These are phyloP conservation scores for Lichenothelia convexa DNA, from an alignment of 495 filamentous ascomycete genomes.

Conservation along the genomic window DNA sequence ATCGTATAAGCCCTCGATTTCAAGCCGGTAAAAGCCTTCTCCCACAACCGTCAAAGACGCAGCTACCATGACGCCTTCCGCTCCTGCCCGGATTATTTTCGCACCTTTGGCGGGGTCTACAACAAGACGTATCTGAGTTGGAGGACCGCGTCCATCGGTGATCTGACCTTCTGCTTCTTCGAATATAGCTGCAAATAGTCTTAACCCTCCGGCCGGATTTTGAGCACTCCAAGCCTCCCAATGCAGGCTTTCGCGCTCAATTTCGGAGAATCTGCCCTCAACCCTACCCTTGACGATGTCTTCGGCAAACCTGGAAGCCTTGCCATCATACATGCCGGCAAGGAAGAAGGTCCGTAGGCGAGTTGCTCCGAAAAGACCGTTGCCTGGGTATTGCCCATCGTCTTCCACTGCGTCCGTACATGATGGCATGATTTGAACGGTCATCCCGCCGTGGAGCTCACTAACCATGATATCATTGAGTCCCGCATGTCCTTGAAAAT, in stretches of 20 bases:
- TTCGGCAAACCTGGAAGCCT: slow-evolving; percentile 57
- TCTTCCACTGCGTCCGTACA: slow-evolving; percentile 8
- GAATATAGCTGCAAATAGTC: slow-evolving; percentile 55
- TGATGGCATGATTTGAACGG: slow-evolving; percentile 21
- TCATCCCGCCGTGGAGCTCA: slow-evolving; percentile 53
- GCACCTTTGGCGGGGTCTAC: slow-evolving; percentile 40
- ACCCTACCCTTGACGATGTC: slow-evolving; percentile 74
- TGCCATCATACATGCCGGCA: slow-evolving; percentile 62
- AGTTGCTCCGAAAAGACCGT: slow-evolving; percentile 4
- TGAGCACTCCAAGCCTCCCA: slow-evolving; percentile 59
- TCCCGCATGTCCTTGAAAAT: slow-evolving; percentile 52
- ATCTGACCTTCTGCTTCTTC: slow-evolving; percentile 39
- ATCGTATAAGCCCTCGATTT: slow-evolving; percentile 42
- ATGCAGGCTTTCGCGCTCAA: slow-evolving; percentile 55
- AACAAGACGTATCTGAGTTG: slow-evolving; percentile 40
- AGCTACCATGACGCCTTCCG: slow-evolving; percentile 49
- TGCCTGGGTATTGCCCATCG: too few species aligned
- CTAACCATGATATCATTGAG: slow-evolving; percentile 57
- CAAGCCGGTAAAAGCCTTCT: slow-evolving; percentile 34
- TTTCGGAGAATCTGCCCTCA: slow-evolving; percentile 63
- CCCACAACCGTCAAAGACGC: slow-evolving; percentile 27
- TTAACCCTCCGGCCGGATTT: slow-evolving; percentile 39
- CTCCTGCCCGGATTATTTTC: slow-evolving; percentile 39
- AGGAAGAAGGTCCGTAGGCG: slow-evolving; percentile 41
- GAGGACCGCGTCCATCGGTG: slow-evolving; percentile 35